These are phyloP conservation scores for Solanum microdontum DNA, from an alignment of 257 asterid species.

Conservation along the genomic window DNA sequence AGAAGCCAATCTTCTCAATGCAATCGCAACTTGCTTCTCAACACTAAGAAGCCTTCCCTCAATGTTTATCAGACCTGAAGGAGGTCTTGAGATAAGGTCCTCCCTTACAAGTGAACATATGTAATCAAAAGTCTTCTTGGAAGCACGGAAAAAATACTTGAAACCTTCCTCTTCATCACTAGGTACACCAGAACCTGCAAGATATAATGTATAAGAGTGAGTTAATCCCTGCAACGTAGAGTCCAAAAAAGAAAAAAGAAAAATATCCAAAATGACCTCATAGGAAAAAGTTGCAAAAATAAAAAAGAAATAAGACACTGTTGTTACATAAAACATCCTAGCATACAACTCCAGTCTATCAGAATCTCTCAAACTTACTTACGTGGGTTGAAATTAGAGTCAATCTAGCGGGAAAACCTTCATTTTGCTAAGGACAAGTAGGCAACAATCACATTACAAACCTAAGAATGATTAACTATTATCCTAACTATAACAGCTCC, in stretches of 20 bases:
- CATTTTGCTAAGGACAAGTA: neutral
- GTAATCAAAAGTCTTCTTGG: slow-evolving; percentile 73
- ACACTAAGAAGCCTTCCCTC: slow-evolving; percentile 97
- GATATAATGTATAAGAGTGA: neutral
- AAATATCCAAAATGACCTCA: neutral
- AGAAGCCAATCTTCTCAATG: slow-evolving; percentile 78
- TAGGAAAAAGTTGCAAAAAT: neutral
- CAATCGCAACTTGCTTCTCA: slow-evolving; percentile 96
- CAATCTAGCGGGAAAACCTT: neutral
- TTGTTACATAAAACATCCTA: neutral
- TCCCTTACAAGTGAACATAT: slow-evolving; percentile 82
- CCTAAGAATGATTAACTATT: neutral
- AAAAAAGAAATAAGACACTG: neutral
- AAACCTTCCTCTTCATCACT: slow-evolving; percentile 70
- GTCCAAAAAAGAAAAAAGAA: neutral
- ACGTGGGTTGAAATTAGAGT: neutral
- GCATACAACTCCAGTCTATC: neutral
- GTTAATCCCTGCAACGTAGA: neutral
- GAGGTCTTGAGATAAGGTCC: slow-evolving; percentile 94
- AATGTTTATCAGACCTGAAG: slow-evolving; percentile 92
- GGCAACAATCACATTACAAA: neutral
- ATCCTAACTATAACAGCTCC: neutral
- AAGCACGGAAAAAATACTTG: slow-evolving; percentile 72
- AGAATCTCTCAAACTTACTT: neutral
- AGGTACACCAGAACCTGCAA: slow-evolving; percentile 38